Base-by-base conservation (phyloP, 441 rosid species). In the Euphorbia celastroides region DNA sequence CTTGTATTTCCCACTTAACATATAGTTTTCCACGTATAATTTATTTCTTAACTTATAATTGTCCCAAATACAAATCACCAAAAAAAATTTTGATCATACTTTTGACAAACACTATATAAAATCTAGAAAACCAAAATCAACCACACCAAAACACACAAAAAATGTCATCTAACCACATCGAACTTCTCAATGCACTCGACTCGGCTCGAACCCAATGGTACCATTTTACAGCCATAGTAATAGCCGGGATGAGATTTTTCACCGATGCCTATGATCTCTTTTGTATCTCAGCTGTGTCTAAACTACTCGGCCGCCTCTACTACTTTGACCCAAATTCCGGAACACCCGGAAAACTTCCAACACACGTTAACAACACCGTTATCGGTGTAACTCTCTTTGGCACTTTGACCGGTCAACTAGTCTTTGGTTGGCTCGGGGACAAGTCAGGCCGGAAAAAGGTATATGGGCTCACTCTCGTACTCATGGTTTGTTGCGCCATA, bases 191-290 rank as follows among this genome's bases (percentile, higher is more conserved):
- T 3, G 93, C 91, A 23, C 84, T 89, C 1, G 96, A 87, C 74
- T 58, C 52, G 17, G 87, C 89, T 0, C 76, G 72, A 0, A 83
- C 86, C 0, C 96, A 85, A 65, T 80, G 75, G 82, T 87, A 84
- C 74, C 96, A 89, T 68, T 16, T 85, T 57, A 85, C 82, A 0
- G 87, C 93, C 7, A 84, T 87, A 9, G 74, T 87, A 11, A 89
- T 87, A 17, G 91, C 93, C 3, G 93, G 93, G 12, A 89, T 85
- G 91, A 91, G 91, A 1, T 89, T 89, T 65, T 86, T 87, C 72
- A 89, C 96, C 0, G 93, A 87, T 23, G 91, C 93, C 0, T 89
- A 89, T 20, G 96, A 89, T 74, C 93, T 89, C 25, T 87, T 81
- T 52, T 86, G 91, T 65, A 83, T 89, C 26, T 74, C 88, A 27